Percentiles rank a stretch among this genome's conserved stretches.
Evolutionary conservation across 352 stramenopile species (phyloP).

Genomic region (Globisporangium nagaii): DNA sequence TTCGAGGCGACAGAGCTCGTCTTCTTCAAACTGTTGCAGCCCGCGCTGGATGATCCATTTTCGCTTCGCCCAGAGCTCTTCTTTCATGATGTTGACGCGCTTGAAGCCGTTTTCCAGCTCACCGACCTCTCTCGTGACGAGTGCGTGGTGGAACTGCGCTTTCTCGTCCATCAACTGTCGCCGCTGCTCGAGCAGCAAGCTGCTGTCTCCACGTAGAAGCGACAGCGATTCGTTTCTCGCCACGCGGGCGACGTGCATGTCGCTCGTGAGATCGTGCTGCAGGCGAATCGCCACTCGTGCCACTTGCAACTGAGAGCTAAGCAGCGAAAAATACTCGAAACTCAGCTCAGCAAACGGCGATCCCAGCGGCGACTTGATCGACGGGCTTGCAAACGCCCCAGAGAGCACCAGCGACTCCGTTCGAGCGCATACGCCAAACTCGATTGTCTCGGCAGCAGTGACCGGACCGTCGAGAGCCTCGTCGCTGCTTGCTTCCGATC

Average conservation of each 20-base stretch:
- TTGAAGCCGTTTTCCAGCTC: conserved; percentile 36
- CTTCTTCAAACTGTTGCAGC: conserved; percentile 22
- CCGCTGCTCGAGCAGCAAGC: conserved; percentile 23
- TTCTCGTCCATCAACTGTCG: conserved; percentile 28
- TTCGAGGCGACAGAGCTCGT: conserved; percentile 13
- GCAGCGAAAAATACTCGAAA: conserved; percentile 9
- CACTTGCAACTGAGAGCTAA: conserved; percentile 8
- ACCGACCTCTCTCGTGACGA: conserved; percentile 19
- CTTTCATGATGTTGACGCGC: conserved; percentile 35
- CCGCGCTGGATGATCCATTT: conserved; percentile 29
- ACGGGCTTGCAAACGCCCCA: not conserved
- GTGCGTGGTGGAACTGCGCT: conserved; percentile 11
- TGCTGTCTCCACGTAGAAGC: conserved; percentile 9
- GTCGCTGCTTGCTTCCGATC: not conserved
- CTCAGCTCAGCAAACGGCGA: conserved; percentile 9
- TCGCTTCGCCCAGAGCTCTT: conserved; percentile 27
- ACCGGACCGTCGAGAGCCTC: too few relatives aligned
- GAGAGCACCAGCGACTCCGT: conserved; percentile 7
- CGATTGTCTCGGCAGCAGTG: too few relatives aligned
- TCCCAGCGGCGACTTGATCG: not conserved
- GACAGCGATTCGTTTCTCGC: conserved; percentile 14
- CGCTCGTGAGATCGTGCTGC: conserved; percentile 16
- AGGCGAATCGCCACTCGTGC: conserved; percentile 9
- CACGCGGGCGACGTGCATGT: conserved; percentile 23
- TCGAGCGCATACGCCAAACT: conserved; percentile 11